Evolutionary conservation across 345 rosid species (phyloP), one percentile per base, ranked within the genome.

Genomic region (Acer saccharum): DNA sequence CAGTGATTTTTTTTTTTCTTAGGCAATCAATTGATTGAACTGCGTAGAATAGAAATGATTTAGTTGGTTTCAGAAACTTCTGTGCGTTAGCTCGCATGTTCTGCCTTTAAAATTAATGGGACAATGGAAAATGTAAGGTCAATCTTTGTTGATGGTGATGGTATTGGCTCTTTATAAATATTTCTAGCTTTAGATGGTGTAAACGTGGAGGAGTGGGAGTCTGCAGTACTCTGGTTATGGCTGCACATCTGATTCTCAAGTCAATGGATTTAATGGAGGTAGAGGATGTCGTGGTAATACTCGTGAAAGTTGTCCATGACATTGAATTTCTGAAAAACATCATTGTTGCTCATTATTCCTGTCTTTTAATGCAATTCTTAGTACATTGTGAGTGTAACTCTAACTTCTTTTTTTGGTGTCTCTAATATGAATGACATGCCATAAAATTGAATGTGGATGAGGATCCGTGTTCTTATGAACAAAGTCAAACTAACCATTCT

Each of bases 21-120:
- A 54, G 50, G n/a, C 21, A 64, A 43, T 14, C 41, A 32, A 7
- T 71, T 43, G 35, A 6, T 54, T 71, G 64, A 52, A 50, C 21
- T 32, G 12, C 7, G 2, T 11, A 18, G 41, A 25, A 23, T 74
- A 58, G 48, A 46, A 63, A 48, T 32, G 46, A 27, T 74, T 48
- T 13, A 46, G 62, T 48, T 64, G 29, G 77, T 29, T n/a, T 74
- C 1, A n/a, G 48, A 70, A 52, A 70, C 74, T 23, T 70, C 5
- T 48, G 39, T 52, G 35, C 12, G n/a, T 48, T 50, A 48, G 41
- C 17, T 69, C 61, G 20, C 35, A 57, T 58, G 23, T 48, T 72
- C 16, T 57, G 52, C 12, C 41, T 14, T 72, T 72, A 32, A 32
- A 70, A 9, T 52, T 70, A 27, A 55, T 29, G 46, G 20, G 65